Evolutionary conservation across 441 rosid genomes (phyloP).

Genomic region (Eruca vesicaria): DNA sequence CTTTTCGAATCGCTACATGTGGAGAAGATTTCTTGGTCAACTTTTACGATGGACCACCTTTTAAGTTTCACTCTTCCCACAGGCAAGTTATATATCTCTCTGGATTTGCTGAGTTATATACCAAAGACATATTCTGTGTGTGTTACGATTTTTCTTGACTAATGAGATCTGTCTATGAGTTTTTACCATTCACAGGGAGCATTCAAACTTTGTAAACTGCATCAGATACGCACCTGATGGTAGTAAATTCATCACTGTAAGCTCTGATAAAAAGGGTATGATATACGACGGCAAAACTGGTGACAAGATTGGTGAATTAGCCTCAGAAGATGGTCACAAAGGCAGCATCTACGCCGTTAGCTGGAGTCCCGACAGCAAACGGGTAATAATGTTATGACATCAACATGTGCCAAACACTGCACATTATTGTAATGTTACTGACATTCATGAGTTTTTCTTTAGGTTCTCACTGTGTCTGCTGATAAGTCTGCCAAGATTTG

Average conservation of each 20-base stretch:
- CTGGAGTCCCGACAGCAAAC: slow-evolving; percentile 91
- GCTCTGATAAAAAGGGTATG: slow-evolving; percentile 86
- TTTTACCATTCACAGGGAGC: slow-evolving; percentile 51
- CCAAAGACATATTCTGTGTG: neutral
- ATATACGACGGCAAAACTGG: slow-evolving; percentile 81
- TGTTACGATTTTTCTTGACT: neutral
- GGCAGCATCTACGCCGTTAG: slow-evolving; percentile 88
- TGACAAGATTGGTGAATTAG: slow-evolving; percentile 73
- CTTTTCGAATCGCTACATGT: slow-evolving; percentile 84
- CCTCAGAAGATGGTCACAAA: slow-evolving; percentile 75
- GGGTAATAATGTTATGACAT: slow-evolving; percentile 42
- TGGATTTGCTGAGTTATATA: neutral
- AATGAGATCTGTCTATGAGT: neutral
- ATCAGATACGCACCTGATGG: slow-evolving; percentile 91
- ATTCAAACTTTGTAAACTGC: slow-evolving; percentile 90
- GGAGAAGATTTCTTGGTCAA: slow-evolving; percentile 49
- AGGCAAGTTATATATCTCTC: slow-evolving; percentile 44
- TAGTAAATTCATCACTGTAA: slow-evolving; percentile 72
- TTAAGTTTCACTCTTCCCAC: slow-evolving; percentile 46
- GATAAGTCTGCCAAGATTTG: slow-evolving; percentile 94
- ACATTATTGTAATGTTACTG: neutral
- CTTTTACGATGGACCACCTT: slow-evolving; percentile 32
- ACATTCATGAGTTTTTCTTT: slow-evolving; percentile 14
- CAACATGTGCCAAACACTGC: neutral
- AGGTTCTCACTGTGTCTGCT: slow-evolving; percentile 91